Conservation (phyloP, 2,329 filamentous ascomycete genomes). For the Diaporthe citriasiana region DNA sequence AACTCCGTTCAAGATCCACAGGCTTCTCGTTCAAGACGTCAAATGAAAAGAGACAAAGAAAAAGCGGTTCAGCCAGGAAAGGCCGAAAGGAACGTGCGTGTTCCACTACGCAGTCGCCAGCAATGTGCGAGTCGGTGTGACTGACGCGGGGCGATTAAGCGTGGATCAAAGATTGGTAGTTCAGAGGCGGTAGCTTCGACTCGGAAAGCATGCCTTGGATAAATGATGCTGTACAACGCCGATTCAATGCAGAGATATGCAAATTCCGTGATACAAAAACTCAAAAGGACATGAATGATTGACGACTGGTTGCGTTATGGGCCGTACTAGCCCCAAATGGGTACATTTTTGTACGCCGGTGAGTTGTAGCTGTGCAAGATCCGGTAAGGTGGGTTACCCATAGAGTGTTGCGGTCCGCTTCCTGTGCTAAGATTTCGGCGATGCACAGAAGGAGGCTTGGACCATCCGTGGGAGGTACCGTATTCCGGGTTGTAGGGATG, state of each 20-base stretch:
- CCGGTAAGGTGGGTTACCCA: slow-evolving; percentile 59
- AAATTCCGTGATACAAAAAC: slow-evolving; percentile 17
- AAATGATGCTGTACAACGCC: slow-evolving; percentile 33
- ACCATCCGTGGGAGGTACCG: slow-evolving; percentile 26
- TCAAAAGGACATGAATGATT: neutral
- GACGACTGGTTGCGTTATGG: neutral
- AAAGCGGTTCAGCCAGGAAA: neutral
- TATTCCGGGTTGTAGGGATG: neutral
- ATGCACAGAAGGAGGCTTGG: slow-evolving; percentile 51
- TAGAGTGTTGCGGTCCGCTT: slow-evolving; percentile 43
- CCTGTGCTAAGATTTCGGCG: slow-evolving; percentile 57
- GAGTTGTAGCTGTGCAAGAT: slow-evolving; percentile 72
- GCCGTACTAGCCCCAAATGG: slow-evolving; percentile 66
- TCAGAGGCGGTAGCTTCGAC: neutral
- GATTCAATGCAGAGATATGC: slow-evolving; percentile 29
- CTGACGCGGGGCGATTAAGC: neutral
- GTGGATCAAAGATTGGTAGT: neutral
- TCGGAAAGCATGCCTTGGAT: neutral
- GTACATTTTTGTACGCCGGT: slow-evolving; percentile 67
- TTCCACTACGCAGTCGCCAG: neutral
- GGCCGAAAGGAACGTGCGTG: neutral
- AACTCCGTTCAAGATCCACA: slow-evolving; percentile 7
- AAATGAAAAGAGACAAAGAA: slow-evolving; percentile 25
- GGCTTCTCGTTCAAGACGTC: neutral
- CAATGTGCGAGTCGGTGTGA: neutral